Conservation (phyloP, 1,284 basidiomycete species). For the Trichosporon coremiiforme region DNA sequence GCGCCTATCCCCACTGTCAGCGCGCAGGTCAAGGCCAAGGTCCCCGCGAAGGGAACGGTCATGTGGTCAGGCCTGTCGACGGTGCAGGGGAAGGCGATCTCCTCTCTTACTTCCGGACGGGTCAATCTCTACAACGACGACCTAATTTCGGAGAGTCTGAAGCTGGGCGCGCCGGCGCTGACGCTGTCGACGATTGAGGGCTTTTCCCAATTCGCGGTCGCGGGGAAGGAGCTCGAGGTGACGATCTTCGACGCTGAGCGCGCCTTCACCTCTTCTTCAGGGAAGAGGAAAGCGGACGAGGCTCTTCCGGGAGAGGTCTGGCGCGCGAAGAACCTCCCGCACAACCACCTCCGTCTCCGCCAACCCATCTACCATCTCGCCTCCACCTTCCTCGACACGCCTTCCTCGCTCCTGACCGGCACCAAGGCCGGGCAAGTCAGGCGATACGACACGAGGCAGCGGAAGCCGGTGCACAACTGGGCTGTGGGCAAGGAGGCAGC, state of each 20-base stretch:
- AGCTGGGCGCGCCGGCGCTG: constrained; percentile 40
- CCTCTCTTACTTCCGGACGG: constrained; percentile 49
- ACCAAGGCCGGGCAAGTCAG: constrained; percentile 75
- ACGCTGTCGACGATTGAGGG: constrained; percentile 60
- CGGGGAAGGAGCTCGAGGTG: constrained; percentile 83
- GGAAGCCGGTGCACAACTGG: constrained; percentile 61
- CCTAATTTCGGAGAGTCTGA: constrained; percentile 18
- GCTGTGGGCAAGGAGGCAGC: constrained; percentile 58
- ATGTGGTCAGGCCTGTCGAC: constrained; percentile 30
- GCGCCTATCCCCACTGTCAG: constrained; percentile 24
- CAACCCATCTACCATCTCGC: constrained; percentile 77
- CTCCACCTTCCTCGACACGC: constrained; percentile 59
- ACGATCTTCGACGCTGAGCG: constrained; percentile 76
- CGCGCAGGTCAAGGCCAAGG: constrained; percentile 21
- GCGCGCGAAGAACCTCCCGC: constrained; percentile 61
- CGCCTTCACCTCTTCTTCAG: constrained; percentile 60
- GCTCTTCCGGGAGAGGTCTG: constrained; percentile 65
- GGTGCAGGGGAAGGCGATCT: constrained; percentile 39
- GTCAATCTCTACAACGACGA: constrained; percentile 36
- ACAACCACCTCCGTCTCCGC: constrained; percentile 74
- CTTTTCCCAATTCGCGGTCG: constrained; percentile 69
- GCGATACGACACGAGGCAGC: constrained; percentile 76
- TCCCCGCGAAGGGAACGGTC: constrained; percentile 24
- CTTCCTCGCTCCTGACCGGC: constrained; percentile 66
- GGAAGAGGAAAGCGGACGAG: constrained; percentile 64